Base-by-base conservation (phyloP, 805 yeast species). In the Candida odintsovae region DNA sequence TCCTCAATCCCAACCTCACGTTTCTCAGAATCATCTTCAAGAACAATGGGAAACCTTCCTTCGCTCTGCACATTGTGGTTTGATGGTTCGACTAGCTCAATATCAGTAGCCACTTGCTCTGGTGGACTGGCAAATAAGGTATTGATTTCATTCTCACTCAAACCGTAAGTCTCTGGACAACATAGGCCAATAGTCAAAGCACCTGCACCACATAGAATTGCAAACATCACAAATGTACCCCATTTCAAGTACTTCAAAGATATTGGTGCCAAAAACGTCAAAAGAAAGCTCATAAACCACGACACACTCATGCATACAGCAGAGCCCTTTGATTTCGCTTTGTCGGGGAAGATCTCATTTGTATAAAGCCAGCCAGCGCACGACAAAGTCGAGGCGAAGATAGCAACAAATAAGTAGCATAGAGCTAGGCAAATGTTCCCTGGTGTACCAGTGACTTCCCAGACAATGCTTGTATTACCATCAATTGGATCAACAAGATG, bases 331-430 rank as follows among this genome's bases (percentile, higher is more conserved):
- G 74, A 62, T 49, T 77, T 71, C 1, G 75, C 71, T 23, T 62
- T 61, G 1, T 60, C 59, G 0, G 78, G 77, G 38, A 78, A 69
- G 5, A 76, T 59, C 52, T 78, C 83, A 42, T 72, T 69, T 5
- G 76, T 68, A 53, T 75, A 77, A 19, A 78, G 57, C 76, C 76
- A 71, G 29, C 78, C 69, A 3, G 70, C 70, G 38, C 79, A 68
- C 1, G 73, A 62, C 13, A 78, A 59, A 1, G 78, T 67, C 1
- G 77, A 57, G 1, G 80, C 67, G 55, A 71, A 73, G 0, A 77
- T 63, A 3, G 78, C 72, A 22, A 73, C 72, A 41, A 73, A 62
- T 41, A 74, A 58, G 36, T 71, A 68, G 38, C 75, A 69, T 4
- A 77, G 55, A 0, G 77, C 76, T 38, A 79, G 53, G 1, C 72